A percentile compares a stretch with the other conserved stretches of the same genome.
Conservation (phyloP, 2,329 filamentous ascomycete genomes). For the Curvularia verruculosa region DNA sequence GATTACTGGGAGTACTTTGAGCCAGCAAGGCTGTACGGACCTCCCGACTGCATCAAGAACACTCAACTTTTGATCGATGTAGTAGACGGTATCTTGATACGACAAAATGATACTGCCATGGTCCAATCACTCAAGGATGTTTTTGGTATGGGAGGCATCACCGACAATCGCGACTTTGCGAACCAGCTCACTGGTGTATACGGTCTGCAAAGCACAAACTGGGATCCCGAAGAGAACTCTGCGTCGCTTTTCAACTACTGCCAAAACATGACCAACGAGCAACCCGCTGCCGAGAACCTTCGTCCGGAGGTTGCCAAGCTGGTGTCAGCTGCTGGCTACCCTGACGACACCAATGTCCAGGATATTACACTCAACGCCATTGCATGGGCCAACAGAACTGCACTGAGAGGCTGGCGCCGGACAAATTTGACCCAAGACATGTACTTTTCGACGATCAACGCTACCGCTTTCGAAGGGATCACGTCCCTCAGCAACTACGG, state of each 20-base stretch:
- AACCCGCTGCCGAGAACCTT: conserved; percentile 42
- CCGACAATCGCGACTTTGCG: conserved; percentile 61
- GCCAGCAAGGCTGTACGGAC: conserved; percentile 62
- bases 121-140: conserved; percentile 57
- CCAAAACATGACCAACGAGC: conserved; percentile 58
- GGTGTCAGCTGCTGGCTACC: conserved; percentile 57
- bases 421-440: conserved; percentile 52
- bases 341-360: conserved; percentile 51
- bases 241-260: conserved; percentile 59
- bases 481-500: conserved; percentile 27
- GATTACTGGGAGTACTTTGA: conserved; percentile 75
- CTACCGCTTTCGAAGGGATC: conserved; percentile 34
- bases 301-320: conserved; percentile 53
- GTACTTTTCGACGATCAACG: conserved; percentile 60
- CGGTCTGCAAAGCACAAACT: conserved; percentile 60
- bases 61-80: conserved; percentile 67
- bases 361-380: conserved; percentile 63
- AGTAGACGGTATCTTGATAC: conserved; percentile 64
- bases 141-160: conserved; percentile 60
- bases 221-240: conserved; percentile 63
- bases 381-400: conserved; percentile 58
- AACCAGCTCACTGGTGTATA: conserved; percentile 55
- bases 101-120: conserved; percentile 53
- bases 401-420: conserved; percentile 48
- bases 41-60: conserved; percentile 67